Evolutionary conservation across 768 basidiomycete genomes (phyloP), one percentile per base, ranked within the genome.

Genomic region (Holtermanniella nyarrowii): DNA sequence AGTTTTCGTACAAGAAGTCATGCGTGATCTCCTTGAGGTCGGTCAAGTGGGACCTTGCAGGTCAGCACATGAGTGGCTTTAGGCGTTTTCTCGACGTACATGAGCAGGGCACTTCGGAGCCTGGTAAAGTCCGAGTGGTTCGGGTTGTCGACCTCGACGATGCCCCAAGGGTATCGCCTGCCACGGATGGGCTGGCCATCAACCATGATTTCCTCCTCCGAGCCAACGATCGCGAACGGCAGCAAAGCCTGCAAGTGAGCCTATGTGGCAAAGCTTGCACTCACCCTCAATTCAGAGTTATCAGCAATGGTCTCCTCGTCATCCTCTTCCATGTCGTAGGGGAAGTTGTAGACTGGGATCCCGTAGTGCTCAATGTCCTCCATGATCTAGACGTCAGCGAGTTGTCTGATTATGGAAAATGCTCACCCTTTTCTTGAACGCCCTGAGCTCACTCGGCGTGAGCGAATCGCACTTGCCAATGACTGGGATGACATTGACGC

Each of bases 291-390:
- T 72, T 96, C 91, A 63, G 85, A 85, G 75, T 97, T 99, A 72
- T 99, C 95, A 64, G 85, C 83, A 54, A 99, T 88, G 3, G 95
- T 99, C 65, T 97, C 95, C 66, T 96, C 91, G 67, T 99, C 95
- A 67, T 99, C 95, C 72, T 99, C 95, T 72, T 99, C 95, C 5
- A 93, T 84, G 61, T 97, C 95, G 70, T 96, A 99, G 0, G 95
- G 95, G 79, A 99, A 99, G 76, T 97, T 97, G 78, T 97, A 97
- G 39, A 97, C 85, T 3, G 95, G 95, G 61, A 99, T 97, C 59
- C 85, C 84, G 66, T 96, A 96, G 76, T 97, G 80, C 65, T 96
- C 93, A 61, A 99, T 99, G 69, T 99, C 95, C 73, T 99, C 93
- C 93, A 97, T 99, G 65, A 99, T 83, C 90, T 95, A 59, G 11